phyloP scores from a whole-genome alignment of 345 rosid genomes.

The Lumnitzera racemosa region DNA sequence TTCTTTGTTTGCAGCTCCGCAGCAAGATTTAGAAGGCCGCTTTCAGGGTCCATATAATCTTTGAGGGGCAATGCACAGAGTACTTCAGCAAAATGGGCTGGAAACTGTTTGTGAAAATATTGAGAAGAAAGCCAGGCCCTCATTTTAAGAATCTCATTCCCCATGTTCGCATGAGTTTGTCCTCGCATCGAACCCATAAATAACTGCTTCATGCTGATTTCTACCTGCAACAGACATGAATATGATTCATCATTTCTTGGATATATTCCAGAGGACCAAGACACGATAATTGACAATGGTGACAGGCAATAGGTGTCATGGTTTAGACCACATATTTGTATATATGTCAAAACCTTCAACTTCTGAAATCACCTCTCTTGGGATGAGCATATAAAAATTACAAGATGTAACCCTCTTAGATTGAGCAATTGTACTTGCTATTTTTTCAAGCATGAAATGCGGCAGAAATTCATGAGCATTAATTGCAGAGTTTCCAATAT shows the following conservation, averaged over 20 bases:
- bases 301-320: too few relatives aligned
- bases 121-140: conserved; percentile 86
- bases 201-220: conserved; percentile 62
- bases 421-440: too few relatives aligned
- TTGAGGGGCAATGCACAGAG: conserved; percentile 64
- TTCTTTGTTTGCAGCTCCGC: conserved; percentile 48
- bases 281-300: too few relatives aligned
- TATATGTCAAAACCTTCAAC: too few relatives aligned
- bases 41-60: conserved; percentile 69
- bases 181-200: conserved; percentile 74
- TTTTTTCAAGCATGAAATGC: too few relatives aligned
- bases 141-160: conserved; percentile 74
- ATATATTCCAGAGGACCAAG: too few relatives aligned
- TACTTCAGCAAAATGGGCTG: conserved; percentile 67
- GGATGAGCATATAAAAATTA: too few relatives aligned
- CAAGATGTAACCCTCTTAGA: too few relatives aligned
- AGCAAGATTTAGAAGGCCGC: conserved; percentile 67
- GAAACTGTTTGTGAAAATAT: conserved; percentile 72
- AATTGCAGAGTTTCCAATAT: too few relatives aligned
- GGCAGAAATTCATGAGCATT: background rate
- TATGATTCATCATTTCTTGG: too few relatives aligned
- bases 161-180: conserved; percentile 40
- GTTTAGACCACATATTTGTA: too few relatives aligned
- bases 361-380: too few relatives aligned
- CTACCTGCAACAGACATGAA: conserved; percentile 48